phyloP scores from a whole-genome alignment of 2,329 filamentous ascomycete species.

The Sporothrix brunneoviolacea region DNA sequence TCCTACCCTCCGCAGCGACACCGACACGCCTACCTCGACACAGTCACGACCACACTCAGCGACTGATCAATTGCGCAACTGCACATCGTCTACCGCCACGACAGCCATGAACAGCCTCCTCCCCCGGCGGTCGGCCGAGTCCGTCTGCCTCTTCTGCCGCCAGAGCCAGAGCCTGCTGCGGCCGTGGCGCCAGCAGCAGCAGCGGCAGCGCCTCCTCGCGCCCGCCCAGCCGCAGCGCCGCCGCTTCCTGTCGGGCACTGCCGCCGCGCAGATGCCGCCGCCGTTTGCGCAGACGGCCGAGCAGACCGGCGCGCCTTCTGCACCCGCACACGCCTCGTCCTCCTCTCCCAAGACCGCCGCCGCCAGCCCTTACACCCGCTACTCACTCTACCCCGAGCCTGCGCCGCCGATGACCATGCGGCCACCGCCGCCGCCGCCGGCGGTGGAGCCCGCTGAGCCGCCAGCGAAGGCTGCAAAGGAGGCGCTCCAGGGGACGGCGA shows the following conservation, averaged over 20 bases:
- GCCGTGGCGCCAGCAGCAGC: slow-evolving; percentile 31
- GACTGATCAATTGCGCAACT: background rate
- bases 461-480: slow-evolving; percentile 13
- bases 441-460: slow-evolving; percentile 17
- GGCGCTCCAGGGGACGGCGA: background rate
- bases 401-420: slow-evolving; percentile 10
- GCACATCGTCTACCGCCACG: background rate
- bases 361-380: slow-evolving; percentile 11
- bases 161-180: slow-evolving; percentile 36
- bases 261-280: slow-evolving; percentile 37
- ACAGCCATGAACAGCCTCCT: slow-evolving; percentile 35
- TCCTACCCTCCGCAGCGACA: no score
- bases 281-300: slow-evolving; percentile 2
- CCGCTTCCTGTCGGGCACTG: slow-evolving; percentile 36
- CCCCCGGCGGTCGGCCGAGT: slow-evolving; percentile 29
- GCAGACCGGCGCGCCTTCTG: background rate
- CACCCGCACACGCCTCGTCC: background rate
- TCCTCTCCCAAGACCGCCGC: background rate
- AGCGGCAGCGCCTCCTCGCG: slow-evolving; percentile 14
- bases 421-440: slow-evolving; percentile 11
- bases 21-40: no score
- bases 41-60: no score
- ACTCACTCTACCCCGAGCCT: slow-evolving; percentile 12
- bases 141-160: slow-evolving; percentile 34
- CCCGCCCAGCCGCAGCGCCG: slow-evolving; percentile 30